These are phyloP conservation scores for Paulownia fortunei DNA, from an alignment of 257 asterid species.

Conservation along the genomic window DNA sequence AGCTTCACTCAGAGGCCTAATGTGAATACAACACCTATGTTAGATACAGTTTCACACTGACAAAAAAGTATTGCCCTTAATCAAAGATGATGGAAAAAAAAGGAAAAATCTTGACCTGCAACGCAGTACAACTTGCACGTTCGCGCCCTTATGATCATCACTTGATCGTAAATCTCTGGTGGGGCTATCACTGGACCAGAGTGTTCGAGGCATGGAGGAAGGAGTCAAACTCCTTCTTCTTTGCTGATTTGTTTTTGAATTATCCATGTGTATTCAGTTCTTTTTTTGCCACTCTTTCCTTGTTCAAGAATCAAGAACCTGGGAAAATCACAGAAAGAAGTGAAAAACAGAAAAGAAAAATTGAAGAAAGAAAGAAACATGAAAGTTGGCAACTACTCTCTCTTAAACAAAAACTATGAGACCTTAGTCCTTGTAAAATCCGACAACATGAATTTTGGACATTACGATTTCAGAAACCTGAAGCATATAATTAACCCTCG, in stretches of 20 bases:
- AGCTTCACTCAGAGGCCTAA: conserved; percentile 57
- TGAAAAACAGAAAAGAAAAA: neutral
- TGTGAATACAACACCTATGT: conserved; percentile 24
- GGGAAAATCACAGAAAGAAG: neutral
- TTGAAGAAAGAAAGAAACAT: neutral
- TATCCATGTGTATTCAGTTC: conserved; percentile 27
- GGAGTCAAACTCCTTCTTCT: conserved; percentile 45
- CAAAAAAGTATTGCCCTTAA: neutral
- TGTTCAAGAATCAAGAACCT: neutral
- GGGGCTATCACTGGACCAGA: conserved; percentile 55
- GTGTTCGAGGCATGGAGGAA: conserved; percentile 47
- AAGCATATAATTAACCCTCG: neutral
- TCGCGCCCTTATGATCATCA: conserved; percentile 45
- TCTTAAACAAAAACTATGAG: neutral
- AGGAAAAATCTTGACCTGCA: conserved; percentile 47
- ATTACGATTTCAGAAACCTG: neutral
- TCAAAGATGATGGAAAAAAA: neutral
- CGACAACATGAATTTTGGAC: conserved; percentile 20
- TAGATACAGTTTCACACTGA: neutral
- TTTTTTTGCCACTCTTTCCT: neutral
- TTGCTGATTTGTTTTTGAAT: conserved; percentile 27
- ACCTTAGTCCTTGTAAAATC: conserved; percentile 18
- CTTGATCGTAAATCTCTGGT: conserved; percentile 35
- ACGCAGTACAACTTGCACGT: conserved; percentile 54
- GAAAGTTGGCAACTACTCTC: neutral